Conservation (phyloP, 2,329 filamentous ascomycete genomes). For the Mycogone perniciosa region DNA sequence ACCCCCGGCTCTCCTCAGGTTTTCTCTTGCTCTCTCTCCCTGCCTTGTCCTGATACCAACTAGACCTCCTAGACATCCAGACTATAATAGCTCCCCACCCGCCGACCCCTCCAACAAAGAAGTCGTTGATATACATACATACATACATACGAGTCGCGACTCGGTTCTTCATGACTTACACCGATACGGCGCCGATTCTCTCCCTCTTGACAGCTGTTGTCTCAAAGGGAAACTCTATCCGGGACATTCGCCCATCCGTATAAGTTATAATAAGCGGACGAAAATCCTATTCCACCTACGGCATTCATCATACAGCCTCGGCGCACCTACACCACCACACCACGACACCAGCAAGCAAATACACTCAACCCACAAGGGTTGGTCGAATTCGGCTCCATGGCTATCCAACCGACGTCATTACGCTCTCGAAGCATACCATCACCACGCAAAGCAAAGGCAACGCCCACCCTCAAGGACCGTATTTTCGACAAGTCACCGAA, state of each 20-base stretch:
- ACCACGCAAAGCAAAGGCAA: not conserved
- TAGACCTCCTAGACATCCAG: not conserved
- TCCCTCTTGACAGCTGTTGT: not conserved
- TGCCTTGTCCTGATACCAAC: no score
- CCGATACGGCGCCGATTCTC: not conserved
- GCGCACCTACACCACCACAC: no score
- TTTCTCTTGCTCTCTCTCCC: no score
- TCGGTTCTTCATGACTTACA: not conserved
- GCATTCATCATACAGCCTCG: no score
- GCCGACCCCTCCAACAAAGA: constrained; percentile 1
- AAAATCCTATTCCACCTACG: no score
- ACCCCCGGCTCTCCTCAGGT: no score
- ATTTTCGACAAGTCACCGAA: not conserved
- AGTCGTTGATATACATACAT: not conserved
- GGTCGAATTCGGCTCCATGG: not conserved
- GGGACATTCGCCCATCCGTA: not conserved
- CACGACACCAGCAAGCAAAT: no score
- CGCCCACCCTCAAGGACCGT: not conserved
- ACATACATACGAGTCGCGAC: not conserved
- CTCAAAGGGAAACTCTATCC: no score
- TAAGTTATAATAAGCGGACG: no score
- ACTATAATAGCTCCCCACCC: constrained; percentile 11
- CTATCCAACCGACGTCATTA: not conserved
- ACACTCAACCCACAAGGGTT: not conserved
- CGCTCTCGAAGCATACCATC: not conserved